A percentile compares a stretch with the other conserved stretches of the same genome.
Conservation (phyloP, 805 yeast species). For the Nakazawaea wyomingensis region DNA sequence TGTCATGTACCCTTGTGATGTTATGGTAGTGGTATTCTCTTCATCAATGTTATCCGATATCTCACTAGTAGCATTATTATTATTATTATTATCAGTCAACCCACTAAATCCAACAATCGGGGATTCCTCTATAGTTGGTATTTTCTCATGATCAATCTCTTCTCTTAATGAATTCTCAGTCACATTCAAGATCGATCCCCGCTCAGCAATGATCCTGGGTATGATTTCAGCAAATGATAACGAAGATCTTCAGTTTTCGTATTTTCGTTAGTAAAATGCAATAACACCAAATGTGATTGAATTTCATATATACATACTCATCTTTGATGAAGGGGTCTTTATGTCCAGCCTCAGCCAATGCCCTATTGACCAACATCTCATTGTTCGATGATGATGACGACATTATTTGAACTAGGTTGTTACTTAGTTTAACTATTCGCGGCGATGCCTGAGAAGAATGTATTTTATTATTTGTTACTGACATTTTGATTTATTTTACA, state of each 20-base stretch:
- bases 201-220: slow-evolving; percentile 52
- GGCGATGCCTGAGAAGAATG: too few relatives aligned
- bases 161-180: slow-evolving; percentile 48
- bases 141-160: slow-evolving; percentile 31
- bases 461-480: too few relatives aligned
- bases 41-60: slow-evolving; percentile 2
- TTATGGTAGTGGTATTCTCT: not conserved
- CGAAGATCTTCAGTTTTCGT: too few relatives aligned
- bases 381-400: too few relatives aligned
- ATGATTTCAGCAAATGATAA: slow-evolving; percentile 54
- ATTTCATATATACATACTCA: too few relatives aligned
- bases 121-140: not conserved
- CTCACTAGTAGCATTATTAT: not conserved
- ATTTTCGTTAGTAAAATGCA: too few relatives aligned
- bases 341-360: slow-evolving; percentile 14
- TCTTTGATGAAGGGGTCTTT: slow-evolving; percentile 14
- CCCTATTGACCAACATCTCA: slow-evolving; percentile 9
- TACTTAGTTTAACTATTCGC: too few relatives aligned
- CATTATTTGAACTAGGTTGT: too few relatives aligned
- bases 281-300: too few relatives aligned
- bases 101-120: too few relatives aligned
- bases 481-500: too few relatives aligned
- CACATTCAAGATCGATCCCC: slow-evolving; percentile 53
- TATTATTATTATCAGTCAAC: too few relatives aligned
- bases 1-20: slow-evolving; percentile 14